Evolutionary conservation across 1,284 basidiomycete genomes (phyloP), one percentile per base, ranked within the genome.

Genomic region (Sporisorium graminicola): DNA sequence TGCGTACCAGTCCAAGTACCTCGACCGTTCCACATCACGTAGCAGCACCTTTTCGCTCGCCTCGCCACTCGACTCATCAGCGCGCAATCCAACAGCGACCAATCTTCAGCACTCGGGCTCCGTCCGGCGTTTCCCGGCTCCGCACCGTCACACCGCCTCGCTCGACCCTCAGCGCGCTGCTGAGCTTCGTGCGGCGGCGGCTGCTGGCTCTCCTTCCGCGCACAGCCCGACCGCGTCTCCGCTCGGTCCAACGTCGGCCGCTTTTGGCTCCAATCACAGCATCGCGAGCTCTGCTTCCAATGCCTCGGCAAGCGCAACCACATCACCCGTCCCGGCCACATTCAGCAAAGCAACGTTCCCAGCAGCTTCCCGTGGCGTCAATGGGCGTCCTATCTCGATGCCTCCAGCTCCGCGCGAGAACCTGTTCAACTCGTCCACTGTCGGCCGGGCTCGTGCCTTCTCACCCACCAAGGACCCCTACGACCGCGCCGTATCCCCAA

Each of bases 1-100:
- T 52, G 79, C 79, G 2, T 83, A 83, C 54, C 82, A 83, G 62
- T 70, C 74, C 55, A 81, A 79, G 31, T 75, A 81, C 59, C 72
- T 83, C 57, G 82, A 83, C 26, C 75, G 82, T 18, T 81, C 79
- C 52, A 31, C 66, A 8, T 83, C 81, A 7, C 66, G 66, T n/a
- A 75, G 78, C 62, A 72, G 73, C 69, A 70, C 71, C 50, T 79
- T 82, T 51, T 81, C 79, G 13, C 79, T 81, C 57, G 47, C 74
- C 29, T 63, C 65, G 24, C 47, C 71, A 5, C 13, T 58, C 54
- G 76, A 69, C 37, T 35, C 43, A 12, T 16, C 40, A 6, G 35
- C 42, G 13, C 58, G 51, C 29, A 42, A 27, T 20, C 44, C 64
- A 16, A 54, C 64, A 10, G 51, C 68, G 2, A 65, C 74, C 10